Conservation (phyloP, 1,284 basidiomycete species). For the Singerocomus rubriflavus region DNA sequence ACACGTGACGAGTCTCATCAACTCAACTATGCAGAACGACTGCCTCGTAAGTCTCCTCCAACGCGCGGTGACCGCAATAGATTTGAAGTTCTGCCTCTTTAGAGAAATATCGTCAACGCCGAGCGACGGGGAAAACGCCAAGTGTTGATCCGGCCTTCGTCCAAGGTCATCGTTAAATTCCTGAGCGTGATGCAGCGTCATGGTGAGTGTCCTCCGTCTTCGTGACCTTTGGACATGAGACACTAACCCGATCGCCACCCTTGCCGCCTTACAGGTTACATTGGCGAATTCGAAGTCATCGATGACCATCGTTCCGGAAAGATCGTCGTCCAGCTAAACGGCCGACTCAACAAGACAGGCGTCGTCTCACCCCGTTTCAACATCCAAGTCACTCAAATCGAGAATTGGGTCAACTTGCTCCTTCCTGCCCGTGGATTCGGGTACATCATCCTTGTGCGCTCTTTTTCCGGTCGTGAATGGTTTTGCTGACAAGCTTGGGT, state of each 20-base stretch:
- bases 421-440: constrained; percentile 96
- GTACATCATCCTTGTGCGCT: constrained; percentile 84
- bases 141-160: constrained; percentile 92
- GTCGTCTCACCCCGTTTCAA: constrained; percentile 99
- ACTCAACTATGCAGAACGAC: constrained; percentile 59
- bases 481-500: too few relatives aligned
- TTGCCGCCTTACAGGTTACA: constrained; percentile 70
- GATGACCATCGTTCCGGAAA: constrained; percentile 99
- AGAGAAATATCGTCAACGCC: constrained; percentile 98
- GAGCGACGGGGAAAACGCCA: constrained; percentile 98
- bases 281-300: constrained; percentile 98
- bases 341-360: constrained; percentile 97
- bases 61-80: not conserved
- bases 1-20: not conserved
- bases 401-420: constrained; percentile 92
- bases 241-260: constrained; percentile 1
- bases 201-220: constrained; percentile 55
- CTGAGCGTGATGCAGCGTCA: constrained; percentile 97
- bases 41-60: constrained; percentile 54
- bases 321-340: constrained; percentile 98
- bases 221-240: not conserved
- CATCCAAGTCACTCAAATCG: constrained; percentile 90
- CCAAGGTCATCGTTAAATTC: constrained; percentile 96
- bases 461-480: too few relatives aligned
- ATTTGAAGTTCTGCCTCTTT: not conserved